Percentiles rank a stretch among this genome's conserved stretches.
These are phyloP conservation scores for Pichia californica DNA, from an alignment of 805 yeast species.

Conservation along the genomic window DNA sequence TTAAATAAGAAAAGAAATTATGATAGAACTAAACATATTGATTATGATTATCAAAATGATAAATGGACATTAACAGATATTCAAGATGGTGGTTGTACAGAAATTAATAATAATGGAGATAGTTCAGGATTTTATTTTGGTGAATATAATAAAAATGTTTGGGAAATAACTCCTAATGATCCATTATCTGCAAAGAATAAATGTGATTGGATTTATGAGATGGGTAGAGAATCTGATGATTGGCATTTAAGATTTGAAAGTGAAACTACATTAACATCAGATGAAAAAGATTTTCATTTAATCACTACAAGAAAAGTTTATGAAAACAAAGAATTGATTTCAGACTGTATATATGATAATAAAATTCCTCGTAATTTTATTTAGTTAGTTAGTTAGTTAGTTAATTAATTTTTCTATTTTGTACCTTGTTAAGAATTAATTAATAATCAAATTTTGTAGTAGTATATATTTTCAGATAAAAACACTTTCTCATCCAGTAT, in stretches of 20 bases:
- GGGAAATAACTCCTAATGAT: constrained; percentile 32
- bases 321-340: constrained; percentile 28
- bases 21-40: constrained; percentile 22
- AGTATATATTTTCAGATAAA: constrained; percentile 7
- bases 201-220: constrained; percentile 35
- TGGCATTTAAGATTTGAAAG: constrained; percentile 34
- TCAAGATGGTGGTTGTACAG: constrained; percentile 32
- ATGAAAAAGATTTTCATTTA: constrained; percentile 29
- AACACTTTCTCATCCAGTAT: constrained; percentile 12
- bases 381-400: constrained; percentile 11
- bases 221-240: constrained; percentile 35
- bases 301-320: constrained; percentile 30
- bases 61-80: constrained; percentile 31
- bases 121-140: constrained; percentile 36
- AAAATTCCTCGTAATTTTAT: constrained; percentile 30
- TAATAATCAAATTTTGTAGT: not conserved
- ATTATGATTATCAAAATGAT: constrained; percentile 30
- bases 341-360: constrained; percentile 32
- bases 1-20: constrained; percentile 23
- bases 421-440: too few species aligned
- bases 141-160: constrained; percentile 33
- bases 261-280: constrained; percentile 28
- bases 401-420: too few species aligned
- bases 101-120: constrained; percentile 28
- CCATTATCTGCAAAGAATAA: constrained; percentile 35